Base-by-base conservation (phyloP, 495 filamentous ascomycete species). In the Aspergillus indologenus region DNA sequence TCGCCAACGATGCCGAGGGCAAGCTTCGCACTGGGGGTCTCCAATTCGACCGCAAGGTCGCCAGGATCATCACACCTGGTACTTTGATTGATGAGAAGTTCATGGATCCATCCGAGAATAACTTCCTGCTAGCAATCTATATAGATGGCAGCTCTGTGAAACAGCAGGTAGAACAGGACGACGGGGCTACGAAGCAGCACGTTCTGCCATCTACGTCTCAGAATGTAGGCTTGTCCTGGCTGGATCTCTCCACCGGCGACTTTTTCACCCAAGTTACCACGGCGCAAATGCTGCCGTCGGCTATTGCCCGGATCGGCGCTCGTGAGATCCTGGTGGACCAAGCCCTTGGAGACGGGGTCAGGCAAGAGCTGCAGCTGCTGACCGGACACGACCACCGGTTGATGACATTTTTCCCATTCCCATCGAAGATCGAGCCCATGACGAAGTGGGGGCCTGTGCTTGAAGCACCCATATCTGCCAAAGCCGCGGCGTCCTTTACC, bases 11-110 rank as follows among this genome's bases (percentile, higher is more conserved):
- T 59, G 72, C 83, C 45, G 81, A 86, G 40, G 78, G 81, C 43
- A 90, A 84, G 73, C 75, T 82, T 45, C 90, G 86, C 57, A 81
- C 84, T 14, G 89, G 89, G 7, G 90, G 90, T 2, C 75, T 95
- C 52, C 73, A 90, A 70, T 95, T 92, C 67, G 90, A 92, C 66
- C 86, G 94, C 45, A 85, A 79, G 60, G 90, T 99, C 17, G 82
- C 90, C 45, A 86, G 94, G 44, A 87, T 97, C 55, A 82, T 99
- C 68, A 96, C 94, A 0, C 92, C 95, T 0, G 94, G 94, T 9
- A 99, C 94, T 1, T 73, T 98, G 45, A 96, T 98, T 63, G 94
- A 99, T 70, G 95, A 99, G 72, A 91, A 92, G 61, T 98, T 97
- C 70, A 89, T 98, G 77, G 89, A 97, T 65, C 88, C 91, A 0